Conservation (phyloP, 1,284 basidiomycete species). For the Cutaneotrichosporon arboriforme region DNA sequence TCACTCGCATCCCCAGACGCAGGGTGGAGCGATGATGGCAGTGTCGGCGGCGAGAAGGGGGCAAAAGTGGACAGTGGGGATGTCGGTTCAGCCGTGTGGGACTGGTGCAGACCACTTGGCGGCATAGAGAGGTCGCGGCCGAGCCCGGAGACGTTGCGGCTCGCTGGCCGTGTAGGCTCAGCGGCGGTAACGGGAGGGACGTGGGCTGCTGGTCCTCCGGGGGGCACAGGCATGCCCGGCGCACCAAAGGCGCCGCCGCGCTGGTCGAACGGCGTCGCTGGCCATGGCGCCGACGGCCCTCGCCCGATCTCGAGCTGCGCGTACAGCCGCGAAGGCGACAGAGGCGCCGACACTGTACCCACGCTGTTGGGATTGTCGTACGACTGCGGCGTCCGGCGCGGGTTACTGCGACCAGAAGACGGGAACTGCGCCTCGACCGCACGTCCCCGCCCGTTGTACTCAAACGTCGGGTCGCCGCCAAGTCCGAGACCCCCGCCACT, state of each 20-base stretch:
- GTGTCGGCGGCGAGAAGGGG: conserved; percentile 35
- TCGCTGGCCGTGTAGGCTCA: not conserved
- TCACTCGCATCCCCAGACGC: conserved; percentile 8
- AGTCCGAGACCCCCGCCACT: conserved; percentile 24
- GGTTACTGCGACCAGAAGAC: not conserved
- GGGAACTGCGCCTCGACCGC: conserved; percentile 10
- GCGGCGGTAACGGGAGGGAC: not conserved
- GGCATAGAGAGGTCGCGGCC: conserved; percentile 12
- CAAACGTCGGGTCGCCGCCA: conserved; percentile 21
- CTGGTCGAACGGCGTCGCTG: not conserved
- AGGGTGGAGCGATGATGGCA: conserved; percentile 18
- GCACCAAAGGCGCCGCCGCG: conserved; percentile 14
- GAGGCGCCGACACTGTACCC: conserved; percentile 45
- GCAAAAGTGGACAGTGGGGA: conserved; percentile 39
- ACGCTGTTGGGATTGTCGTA: conserved; percentile 33
- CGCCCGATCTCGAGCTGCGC: conserved; percentile 42
- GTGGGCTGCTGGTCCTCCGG: conserved; percentile 8
- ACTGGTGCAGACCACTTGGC: conserved; percentile 8
- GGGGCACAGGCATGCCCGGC: conserved; percentile 7
- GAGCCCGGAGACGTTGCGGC: conserved; percentile 7
- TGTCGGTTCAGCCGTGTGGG: conserved; percentile 11
- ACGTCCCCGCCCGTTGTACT: conserved; percentile 14
- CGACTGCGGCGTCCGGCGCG: conserved; percentile 16
- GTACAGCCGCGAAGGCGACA: conserved; percentile 43
- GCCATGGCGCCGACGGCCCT: conserved; percentile 12